phyloP scores from a whole-genome alignment of 768 basidiomycete genomes.

The Amanita brunnescens region DNA sequence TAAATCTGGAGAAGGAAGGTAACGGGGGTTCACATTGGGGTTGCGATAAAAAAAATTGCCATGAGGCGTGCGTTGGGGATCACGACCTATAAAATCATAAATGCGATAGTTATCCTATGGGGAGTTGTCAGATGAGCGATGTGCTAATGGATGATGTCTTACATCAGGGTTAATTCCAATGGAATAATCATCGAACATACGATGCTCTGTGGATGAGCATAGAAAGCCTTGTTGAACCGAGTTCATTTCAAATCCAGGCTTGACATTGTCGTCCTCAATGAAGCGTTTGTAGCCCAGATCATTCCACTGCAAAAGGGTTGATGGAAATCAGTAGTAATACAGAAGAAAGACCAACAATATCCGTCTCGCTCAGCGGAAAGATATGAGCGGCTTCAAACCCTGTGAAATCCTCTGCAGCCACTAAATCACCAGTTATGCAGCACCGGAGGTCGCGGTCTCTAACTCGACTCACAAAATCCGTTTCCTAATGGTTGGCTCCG shows the following conservation, averaged over 20 bases:
- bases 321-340: slow-evolving; percentile 1
- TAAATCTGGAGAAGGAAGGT: slow-evolving; percentile 16
- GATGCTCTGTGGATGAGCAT: slow-evolving; percentile 12
- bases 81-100: slow-evolving; percentile 11
- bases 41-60: slow-evolving; percentile 10
- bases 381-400: slow-evolving; percentile 15
- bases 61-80: slow-evolving; percentile 9
- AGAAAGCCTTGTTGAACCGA: slow-evolving; percentile 15
- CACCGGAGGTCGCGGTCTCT: slow-evolving; percentile 12
- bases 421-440: slow-evolving; percentile 13
- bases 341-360: slow-evolving; percentile 8
- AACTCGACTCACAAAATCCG: slow-evolving; percentile 11
- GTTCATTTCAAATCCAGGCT: slow-evolving; percentile 11
- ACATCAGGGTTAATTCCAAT: slow-evolving; percentile 15
- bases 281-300: slow-evolving; percentile 11
- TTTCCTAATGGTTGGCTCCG: slow-evolving; percentile 7
- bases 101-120: slow-evolving; percentile 11
- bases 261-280: slow-evolving; percentile 13
- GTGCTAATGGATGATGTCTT: not conserved
- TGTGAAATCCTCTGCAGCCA: slow-evolving; percentile 12
- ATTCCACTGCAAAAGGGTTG: slow-evolving; percentile 11
- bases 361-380: slow-evolving; percentile 12
- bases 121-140: not conserved
- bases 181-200: slow-evolving; percentile 13
- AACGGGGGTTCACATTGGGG: slow-evolving; percentile 8